These are phyloP conservation scores for Collybia sp. DNA, from an alignment of 768 basidiomycete genomes.

Conservation along the genomic window DNA sequence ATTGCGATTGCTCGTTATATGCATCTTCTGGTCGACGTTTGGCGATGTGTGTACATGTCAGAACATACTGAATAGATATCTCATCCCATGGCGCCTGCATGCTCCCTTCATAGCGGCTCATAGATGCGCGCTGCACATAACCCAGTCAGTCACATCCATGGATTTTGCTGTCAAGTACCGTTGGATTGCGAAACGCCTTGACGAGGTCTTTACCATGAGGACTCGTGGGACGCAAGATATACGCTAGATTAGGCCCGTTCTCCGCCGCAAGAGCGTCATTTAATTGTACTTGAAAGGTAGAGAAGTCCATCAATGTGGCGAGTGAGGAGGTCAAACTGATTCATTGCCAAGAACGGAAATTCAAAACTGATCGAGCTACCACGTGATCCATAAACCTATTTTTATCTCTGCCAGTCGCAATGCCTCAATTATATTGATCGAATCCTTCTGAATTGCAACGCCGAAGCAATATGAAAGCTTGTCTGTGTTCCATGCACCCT, in stretches of 20 bases:
- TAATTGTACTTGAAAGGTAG: constrained; percentile 55
- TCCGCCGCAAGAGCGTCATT: constrained; percentile 56
- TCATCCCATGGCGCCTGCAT: constrained; percentile 82
- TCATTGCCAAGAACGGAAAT: too few species aligned
- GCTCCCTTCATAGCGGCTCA: constrained; percentile 52
- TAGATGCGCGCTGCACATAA: constrained; percentile 26
- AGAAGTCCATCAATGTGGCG: constrained; percentile 47
- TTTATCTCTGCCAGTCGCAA: too few species aligned
- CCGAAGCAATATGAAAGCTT: too few species aligned
- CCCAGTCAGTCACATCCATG: constrained; percentile 1
- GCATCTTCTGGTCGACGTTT: constrained; percentile 66
- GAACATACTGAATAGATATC: constrained; percentile 77
- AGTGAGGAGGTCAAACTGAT: background rate
- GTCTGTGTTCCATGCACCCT: too few species aligned
- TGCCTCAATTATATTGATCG: too few species aligned
- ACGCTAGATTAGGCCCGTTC: constrained; percentile 68
- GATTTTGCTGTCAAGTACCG: constrained; percentile 23
- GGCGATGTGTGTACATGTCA: constrained; percentile 67
- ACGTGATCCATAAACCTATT: too few species aligned
- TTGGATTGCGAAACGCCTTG: constrained; percentile 64
- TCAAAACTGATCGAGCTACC: too few species aligned
- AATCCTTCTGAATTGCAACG: too few species aligned
- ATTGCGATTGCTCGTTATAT: constrained; percentile 74
- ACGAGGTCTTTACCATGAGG: constrained; percentile 74
- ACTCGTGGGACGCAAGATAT: constrained; percentile 70